Conservation (phyloP, 306 rosid species). For the Cotoneaster glaucophyllus region DNA sequence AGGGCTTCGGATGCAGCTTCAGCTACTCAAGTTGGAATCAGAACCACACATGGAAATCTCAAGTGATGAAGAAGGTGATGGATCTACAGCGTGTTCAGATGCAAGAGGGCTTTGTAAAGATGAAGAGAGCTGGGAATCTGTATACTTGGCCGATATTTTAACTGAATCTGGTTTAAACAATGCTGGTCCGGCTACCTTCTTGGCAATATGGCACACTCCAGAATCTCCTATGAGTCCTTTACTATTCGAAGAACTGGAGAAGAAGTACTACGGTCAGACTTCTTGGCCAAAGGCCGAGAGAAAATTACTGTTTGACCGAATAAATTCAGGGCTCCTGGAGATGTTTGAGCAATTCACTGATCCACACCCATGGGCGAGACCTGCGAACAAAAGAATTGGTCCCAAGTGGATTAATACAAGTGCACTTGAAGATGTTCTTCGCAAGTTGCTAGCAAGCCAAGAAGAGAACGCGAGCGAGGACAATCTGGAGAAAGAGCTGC, state of each 20-base stretch:
- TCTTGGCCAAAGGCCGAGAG: constrained; percentile 57
- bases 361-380: constrained; percentile 53
- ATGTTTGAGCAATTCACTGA: constrained; percentile 36
- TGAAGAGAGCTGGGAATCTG: constrained; percentile 61
- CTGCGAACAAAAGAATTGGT: constrained; percentile 9
- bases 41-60: constrained; percentile 48
- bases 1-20: constrained; percentile 97
- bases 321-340: constrained; percentile 56
- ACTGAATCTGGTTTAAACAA: constrained; percentile 43
- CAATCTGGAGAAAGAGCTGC: constrained; percentile 42
- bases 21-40: constrained; percentile 76
- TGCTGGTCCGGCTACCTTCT: constrained; percentile 24
- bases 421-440: constrained; percentile 38
- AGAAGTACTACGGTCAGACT: constrained; percentile 39
- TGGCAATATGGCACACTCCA: constrained; percentile 48
- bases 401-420: constrained; percentile 24
- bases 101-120: constrained; percentile 18
- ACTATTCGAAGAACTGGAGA: constrained; percentile 65
- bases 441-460: constrained; percentile 34
- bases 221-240: constrained; percentile 60
- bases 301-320: constrained; percentile 67
- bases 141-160: constrained; percentile 53
- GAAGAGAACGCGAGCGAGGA: constrained; percentile 44
- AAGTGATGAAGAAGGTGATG: constrained; percentile 79
- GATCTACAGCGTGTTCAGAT: constrained; percentile 15